phyloP scores from a whole-genome alignment of 305 asterid genomes.

The Fraxinus angustifolia region DNA sequence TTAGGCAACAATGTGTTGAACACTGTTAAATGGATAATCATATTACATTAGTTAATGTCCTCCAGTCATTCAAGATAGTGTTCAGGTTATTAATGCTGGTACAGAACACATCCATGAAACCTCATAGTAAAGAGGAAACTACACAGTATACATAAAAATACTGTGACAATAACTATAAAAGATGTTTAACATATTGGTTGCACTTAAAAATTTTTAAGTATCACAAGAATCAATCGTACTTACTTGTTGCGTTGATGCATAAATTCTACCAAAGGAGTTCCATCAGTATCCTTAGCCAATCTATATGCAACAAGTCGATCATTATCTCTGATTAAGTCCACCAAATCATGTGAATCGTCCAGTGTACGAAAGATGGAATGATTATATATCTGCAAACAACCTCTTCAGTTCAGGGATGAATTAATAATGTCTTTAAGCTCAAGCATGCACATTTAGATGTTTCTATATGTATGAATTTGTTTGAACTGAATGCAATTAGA shows the following conservation, averaged over 20 bases:
- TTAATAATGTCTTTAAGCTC: background rate
- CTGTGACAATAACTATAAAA: background rate
- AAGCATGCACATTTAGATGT: background rate
- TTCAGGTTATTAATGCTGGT: background rate
- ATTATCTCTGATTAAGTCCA: constrained; percentile 58
- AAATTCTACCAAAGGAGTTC: constrained; percentile 49
- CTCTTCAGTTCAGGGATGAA: constrained; percentile 22
- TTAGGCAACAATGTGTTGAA: background rate
- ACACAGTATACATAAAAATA: background rate
- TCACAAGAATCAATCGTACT: constrained; percentile 25
- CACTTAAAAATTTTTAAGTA: background rate
- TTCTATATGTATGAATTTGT: background rate
- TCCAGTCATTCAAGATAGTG: background rate
- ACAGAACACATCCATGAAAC: background rate
- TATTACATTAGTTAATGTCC: background rate
- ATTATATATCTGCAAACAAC: constrained; percentile 49
- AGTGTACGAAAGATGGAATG: constrained; percentile 39
- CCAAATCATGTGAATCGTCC: constrained; percentile 44
- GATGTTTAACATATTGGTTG: background rate
- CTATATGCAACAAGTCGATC: constrained; percentile 69
- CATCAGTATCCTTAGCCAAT: constrained; percentile 49
- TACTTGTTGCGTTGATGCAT: constrained; percentile 49
- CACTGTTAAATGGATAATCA: background rate
- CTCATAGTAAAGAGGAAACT: background rate
- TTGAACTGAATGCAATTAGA: background rate